Evolutionary conservation across 2,329 filamentous ascomycete genomes (phyloP).

Genomic region (Colletotrichum simmondsii): DNA sequence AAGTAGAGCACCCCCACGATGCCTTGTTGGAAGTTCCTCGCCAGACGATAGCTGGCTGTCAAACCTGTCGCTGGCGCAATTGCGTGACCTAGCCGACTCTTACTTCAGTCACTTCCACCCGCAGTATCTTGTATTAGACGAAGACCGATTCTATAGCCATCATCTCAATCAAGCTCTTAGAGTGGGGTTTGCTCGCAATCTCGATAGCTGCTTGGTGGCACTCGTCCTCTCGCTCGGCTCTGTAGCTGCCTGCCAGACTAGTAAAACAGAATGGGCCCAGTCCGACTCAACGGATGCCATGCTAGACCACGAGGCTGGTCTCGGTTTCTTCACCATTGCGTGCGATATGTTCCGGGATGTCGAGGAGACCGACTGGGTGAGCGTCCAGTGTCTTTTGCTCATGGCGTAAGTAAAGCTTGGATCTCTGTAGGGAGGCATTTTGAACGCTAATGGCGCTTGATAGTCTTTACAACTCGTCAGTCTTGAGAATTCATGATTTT

Average conservation of each 20-base stretch:
- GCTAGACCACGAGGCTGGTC: not conserved
- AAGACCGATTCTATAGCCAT: constrained; percentile 8
- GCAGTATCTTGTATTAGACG: constrained; percentile 3
- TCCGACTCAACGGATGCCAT: not conserved
- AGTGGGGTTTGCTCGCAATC: not conserved
- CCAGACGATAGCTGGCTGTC: not conserved
- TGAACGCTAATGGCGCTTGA: not conserved
- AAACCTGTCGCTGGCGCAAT: not conserved
- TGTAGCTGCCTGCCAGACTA: constrained; percentile 12
- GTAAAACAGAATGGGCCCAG: constrained; percentile 7
- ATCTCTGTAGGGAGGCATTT: not conserved
- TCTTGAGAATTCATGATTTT: not conserved
- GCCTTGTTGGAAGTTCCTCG: not conserved
- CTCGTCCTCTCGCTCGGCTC: constrained; percentile 17
- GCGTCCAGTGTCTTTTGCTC: constrained; percentile 25
- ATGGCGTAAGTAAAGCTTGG: constrained; percentile 29
- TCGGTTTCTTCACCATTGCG: constrained; percentile 18
- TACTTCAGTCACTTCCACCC: constrained; percentile 25
- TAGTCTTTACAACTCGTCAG: not conserved
- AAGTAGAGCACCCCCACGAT: constrained; percentile 10
- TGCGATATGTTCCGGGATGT: constrained; percentile 8
- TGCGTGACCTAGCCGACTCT: not conserved
- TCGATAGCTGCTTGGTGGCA: constrained; percentile 5
- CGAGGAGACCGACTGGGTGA: constrained; percentile 10
- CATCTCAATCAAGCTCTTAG: constrained; percentile 9